Conservation (phyloP, 495 filamentous ascomycete species). For the Xylaria acuta region DNA sequence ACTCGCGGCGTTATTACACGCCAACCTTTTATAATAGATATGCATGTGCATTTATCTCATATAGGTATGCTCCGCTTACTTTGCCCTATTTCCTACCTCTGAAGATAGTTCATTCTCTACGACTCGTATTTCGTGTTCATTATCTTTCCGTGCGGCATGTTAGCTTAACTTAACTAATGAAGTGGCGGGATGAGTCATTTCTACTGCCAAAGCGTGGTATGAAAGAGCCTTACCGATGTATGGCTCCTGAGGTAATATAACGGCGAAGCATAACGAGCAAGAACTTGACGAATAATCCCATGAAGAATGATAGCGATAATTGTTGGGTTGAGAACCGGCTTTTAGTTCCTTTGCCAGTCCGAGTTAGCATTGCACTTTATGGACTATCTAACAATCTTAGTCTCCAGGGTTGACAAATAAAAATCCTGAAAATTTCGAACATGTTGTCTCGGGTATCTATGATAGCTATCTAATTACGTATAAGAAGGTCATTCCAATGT, state of each 20-base stretch:
- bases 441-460: not conserved
- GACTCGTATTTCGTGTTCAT: constrained; percentile 1
- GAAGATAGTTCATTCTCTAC: not conserved
- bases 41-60: not conserved
- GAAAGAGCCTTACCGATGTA: too few relatives aligned
- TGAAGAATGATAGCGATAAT: not conserved
- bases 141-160: not conserved
- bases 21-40: not conserved
- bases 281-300: not conserved
- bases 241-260: not conserved
- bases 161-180: not conserved
- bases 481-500: not conserved
- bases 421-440: not conserved
- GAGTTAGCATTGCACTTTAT: not conserved
- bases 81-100: not conserved
- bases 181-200: not conserved
- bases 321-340: not conserved
- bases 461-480: constrained; percentile 8
- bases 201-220: not conserved
- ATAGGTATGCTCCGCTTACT: not conserved
- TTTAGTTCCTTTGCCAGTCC: not conserved
- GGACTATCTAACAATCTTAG: not conserved
- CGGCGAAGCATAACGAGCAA: not conserved
- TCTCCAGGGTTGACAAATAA: not conserved
- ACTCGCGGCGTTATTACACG: not conserved